Conservation (phyloP, 2,329 filamentous ascomycete genomes). For the Aplosporella prunicola region DNA sequence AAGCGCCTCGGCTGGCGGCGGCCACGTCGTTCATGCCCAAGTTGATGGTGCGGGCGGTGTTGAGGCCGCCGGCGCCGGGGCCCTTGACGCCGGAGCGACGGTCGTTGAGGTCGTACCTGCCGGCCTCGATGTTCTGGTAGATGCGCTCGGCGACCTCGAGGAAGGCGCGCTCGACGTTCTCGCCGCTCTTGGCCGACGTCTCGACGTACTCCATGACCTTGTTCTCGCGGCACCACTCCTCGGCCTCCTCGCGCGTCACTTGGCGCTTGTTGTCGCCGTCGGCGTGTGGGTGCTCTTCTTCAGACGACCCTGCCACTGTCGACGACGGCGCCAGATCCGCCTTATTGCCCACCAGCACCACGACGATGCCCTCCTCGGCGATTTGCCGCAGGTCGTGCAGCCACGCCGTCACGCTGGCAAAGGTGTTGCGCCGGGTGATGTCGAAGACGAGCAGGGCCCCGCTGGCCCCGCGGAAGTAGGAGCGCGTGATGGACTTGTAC, state of each 20-base stretch:
- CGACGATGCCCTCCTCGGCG: conserved; percentile 89
- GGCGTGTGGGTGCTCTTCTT: conserved; percentile 14
- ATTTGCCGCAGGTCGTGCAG: conserved; percentile 88
- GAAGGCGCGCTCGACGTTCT: conserved; percentile 89
- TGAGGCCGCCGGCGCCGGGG: conserved; percentile 43
- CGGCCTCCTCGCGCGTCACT: conserved; percentile 72
- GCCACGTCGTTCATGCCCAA: conserved; percentile 34
- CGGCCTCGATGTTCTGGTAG: conserved; percentile 92
- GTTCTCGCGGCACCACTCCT: conserved; percentile 79
- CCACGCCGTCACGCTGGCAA: conserved; percentile 84
- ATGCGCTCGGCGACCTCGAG: conserved; percentile 90
- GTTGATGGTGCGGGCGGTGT: conserved; percentile 33
- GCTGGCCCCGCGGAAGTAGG: conserved; percentile 78
- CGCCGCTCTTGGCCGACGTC: conserved; percentile 90
- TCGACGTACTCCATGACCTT: conserved; percentile 90
- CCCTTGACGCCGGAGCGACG: conserved; percentile 82
- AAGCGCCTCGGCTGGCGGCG: conserved; percentile 17
- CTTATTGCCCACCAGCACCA: conserved; percentile 94
- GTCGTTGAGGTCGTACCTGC: conserved; percentile 90
- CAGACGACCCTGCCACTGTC: conserved; percentile 21
- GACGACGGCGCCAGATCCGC: conserved; percentile 58
- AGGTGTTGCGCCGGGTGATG: conserved; percentile 76
- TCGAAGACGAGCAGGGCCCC: conserved; percentile 87
- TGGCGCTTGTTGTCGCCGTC: conserved; percentile 57
- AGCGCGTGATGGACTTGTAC: conserved; percentile 91